phyloP scores from a whole-genome alignment of 2,329 filamentous ascomycete species.

The Trichophyton mentagrophytes region DNA sequence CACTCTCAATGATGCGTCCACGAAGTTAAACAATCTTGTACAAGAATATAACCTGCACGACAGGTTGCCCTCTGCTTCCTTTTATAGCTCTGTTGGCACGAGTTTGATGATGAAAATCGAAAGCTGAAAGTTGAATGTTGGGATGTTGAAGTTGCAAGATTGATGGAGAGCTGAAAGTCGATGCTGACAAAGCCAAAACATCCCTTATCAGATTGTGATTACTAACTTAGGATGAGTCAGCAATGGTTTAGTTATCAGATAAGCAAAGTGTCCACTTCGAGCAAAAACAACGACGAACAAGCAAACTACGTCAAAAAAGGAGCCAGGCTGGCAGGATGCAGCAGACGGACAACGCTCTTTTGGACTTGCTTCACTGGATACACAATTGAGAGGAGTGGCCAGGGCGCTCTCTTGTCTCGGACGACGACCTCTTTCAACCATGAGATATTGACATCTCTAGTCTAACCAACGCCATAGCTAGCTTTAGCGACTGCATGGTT shows the following conservation, averaged over 20 bases:
- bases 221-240: background rate
- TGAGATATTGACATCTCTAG: background rate
- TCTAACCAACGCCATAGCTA: background rate
- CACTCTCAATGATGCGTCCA: background rate
- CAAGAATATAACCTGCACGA: background rate
- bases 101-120: background rate
- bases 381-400: background rate
- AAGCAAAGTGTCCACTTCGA: background rate
- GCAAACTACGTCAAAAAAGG: background rate
- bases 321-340: background rate
- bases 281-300: background rate
- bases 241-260: background rate
- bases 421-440: background rate
- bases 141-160: background rate
- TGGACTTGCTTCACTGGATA: background rate
- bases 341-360: background rate
- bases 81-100: background rate
- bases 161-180: background rate
- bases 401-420: background rate
- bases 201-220: background rate
- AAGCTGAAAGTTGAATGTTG: background rate
- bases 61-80: background rate
- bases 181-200: background rate
- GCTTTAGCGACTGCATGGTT: background rate
- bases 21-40: background rate